Evolutionary conservation across 1,284 basidiomycete genomes (phyloP).

Genomic region (Filobasidium uniguttulatum): DNA sequence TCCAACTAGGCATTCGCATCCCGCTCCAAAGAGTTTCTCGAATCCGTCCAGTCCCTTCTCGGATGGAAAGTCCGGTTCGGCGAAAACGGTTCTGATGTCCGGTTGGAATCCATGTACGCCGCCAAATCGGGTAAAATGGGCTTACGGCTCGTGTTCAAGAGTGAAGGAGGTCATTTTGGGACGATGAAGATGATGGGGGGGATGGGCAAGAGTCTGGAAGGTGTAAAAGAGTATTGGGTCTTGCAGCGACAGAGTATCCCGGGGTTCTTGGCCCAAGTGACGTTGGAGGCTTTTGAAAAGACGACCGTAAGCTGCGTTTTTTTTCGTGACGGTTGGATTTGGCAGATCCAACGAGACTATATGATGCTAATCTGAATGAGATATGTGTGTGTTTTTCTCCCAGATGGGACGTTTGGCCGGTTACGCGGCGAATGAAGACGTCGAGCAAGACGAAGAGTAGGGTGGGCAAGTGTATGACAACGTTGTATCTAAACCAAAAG

Average conservation of each 20-base stretch:
- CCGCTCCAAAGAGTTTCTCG: conserved; percentile 44
- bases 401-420: background rate
- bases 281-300: conserved; percentile 40
- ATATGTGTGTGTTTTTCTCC: too few species aligned
- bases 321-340: background rate
- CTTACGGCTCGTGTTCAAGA: conserved; percentile 38
- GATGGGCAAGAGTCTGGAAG: conserved; percentile 35
- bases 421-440: background rate
- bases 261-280: conserved; percentile 42
- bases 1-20: conserved; percentile 34
- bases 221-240: conserved; percentile 41
- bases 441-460: background rate
- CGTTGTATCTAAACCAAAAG: background rate
- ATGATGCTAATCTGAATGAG: too few species aligned
- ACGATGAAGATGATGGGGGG: conserved; percentile 40
- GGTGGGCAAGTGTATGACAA: background rate
- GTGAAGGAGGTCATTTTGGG: conserved; percentile 40
- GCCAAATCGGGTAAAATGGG: conserved; percentile 39
- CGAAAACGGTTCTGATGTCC: conserved; percentile 42
- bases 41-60: conserved; percentile 43
- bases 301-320: conserved; percentile 27
- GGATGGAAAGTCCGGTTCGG: conserved; percentile 45
- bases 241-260: conserved; percentile 41
- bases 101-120: conserved; percentile 44
- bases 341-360: background rate